phyloP scores from a whole-genome alignment of 2,329 filamentous ascomycete species.

The Colletotrichum phormii region DNA sequence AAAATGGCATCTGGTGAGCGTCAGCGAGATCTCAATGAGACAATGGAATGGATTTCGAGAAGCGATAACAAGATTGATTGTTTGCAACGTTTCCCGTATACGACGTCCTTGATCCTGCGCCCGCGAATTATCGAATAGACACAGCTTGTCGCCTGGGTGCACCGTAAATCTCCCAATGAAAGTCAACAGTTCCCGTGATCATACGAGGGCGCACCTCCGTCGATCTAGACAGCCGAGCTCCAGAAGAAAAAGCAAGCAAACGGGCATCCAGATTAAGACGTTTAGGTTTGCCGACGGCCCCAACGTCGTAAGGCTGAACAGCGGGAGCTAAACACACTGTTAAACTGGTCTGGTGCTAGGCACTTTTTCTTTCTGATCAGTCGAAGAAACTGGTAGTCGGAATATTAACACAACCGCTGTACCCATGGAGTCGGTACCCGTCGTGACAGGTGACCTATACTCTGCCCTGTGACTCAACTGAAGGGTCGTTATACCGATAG shows the following conservation, averaged over 20 bases:
- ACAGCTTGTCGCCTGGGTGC: background rate
- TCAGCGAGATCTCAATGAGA: background rate
- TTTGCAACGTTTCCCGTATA: background rate
- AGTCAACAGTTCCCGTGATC: slow-evolving; percentile 4
- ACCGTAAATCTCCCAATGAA: slow-evolving; percentile 22
- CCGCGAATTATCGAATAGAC: background rate
- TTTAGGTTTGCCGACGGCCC: slow-evolving; percentile 18
- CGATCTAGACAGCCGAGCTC: slow-evolving; percentile 15
- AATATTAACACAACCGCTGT: background rate
- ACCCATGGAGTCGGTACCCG: background rate
- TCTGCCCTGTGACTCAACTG: background rate
- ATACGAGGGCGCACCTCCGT: slow-evolving; percentile 23
- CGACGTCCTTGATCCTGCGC: background rate
- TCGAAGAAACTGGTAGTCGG: background rate
- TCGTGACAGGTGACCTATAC: background rate
- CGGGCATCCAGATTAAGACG: background rate
- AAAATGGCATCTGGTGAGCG: background rate
- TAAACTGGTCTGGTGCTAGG: background rate
- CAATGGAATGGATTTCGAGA: background rate
- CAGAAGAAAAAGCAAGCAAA: slow-evolving; percentile 29
- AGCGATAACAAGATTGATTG: background rate
- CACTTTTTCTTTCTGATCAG: background rate
- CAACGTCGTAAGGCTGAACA: slow-evolving; percentile 25
- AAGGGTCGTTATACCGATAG: background rate
- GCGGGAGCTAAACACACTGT: slow-evolving; percentile 9